Evolutionary conservation across 257 asterid species (phyloP).

Genomic region (Galeopsis tetrahit): DNA sequence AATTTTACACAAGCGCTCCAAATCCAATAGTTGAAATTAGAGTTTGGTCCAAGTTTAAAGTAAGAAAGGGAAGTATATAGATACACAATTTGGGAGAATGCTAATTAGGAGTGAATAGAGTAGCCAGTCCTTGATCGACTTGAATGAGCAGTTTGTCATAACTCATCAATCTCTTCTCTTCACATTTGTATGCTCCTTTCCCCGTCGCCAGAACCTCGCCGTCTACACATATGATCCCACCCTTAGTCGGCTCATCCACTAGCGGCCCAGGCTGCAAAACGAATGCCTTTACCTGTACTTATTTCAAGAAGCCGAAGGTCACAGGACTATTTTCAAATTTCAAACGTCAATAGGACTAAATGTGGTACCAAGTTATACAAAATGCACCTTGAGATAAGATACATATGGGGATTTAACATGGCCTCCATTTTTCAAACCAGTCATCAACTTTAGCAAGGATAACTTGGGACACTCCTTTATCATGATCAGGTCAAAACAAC

Average conservation of each 20-base stretch:
- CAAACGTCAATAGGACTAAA: too few relatives aligned
- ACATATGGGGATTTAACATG: slow-evolving; percentile 82
- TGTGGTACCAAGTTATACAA: too few relatives aligned
- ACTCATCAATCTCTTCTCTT: slow-evolving; percentile 68
- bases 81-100: too few relatives aligned
- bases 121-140: slow-evolving; percentile 65
- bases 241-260: slow-evolving; percentile 48
- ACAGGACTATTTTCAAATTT: too few relatives aligned
- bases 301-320: slow-evolving; percentile 6
- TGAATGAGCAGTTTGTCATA: slow-evolving; percentile 64
- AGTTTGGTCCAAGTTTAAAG: too few relatives aligned
- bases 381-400: slow-evolving; percentile 72
- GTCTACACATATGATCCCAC: slow-evolving; percentile 56
- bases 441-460: slow-evolving; percentile 65
- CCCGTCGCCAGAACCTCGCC: slow-evolving; percentile 87
- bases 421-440: slow-evolving; percentile 63
- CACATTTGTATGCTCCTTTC: slow-evolving; percentile 67
- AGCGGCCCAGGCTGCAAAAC: slow-evolving; percentile 79
- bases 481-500: slow-evolving; percentile 88
- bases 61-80: too few relatives aligned
- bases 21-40: too few relatives aligned
- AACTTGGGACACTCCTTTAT: slow-evolving; percentile 72
- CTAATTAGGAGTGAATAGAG: too few relatives aligned
- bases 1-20: too few relatives aligned
- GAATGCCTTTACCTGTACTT: slow-evolving; percentile 78